phyloP scores from a whole-genome alignment of 768 basidiomycete species.

The Pluteus cervinus region DNA sequence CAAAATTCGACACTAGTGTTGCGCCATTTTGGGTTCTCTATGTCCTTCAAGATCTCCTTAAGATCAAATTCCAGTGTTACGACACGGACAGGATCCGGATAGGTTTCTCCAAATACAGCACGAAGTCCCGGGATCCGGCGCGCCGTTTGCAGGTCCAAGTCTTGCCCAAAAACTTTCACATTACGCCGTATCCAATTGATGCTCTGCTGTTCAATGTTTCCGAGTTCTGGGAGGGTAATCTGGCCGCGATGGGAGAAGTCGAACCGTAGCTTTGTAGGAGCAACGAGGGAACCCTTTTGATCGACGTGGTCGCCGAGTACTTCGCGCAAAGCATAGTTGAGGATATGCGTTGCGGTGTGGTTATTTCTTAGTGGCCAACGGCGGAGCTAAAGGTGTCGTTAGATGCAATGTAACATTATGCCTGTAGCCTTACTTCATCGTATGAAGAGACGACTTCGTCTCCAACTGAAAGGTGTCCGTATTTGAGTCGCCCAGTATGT shows the following conservation, averaged over 20 bases:
- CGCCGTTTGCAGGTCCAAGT: slow-evolving; percentile 71
- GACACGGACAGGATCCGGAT: slow-evolving; percentile 96
- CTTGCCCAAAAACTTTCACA: slow-evolving; percentile 84
- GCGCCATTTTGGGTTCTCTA: slow-evolving; percentile 88
- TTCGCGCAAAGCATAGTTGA: slow-evolving; percentile 91
- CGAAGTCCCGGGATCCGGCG: slow-evolving; percentile 89
- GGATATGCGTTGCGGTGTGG: slow-evolving; percentile 97
- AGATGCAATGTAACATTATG: neutral
- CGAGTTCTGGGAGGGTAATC: slow-evolving; percentile 69
- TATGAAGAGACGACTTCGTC: slow-evolving; percentile 86
- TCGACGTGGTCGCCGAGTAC: slow-evolving; percentile 96
- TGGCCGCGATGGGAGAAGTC: slow-evolving; percentile 97
- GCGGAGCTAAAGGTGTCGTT: slow-evolving; percentile 50
- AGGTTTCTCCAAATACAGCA: slow-evolving; percentile 96
- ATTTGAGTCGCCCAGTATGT: slow-evolving; percentile 87
- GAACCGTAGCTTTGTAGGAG: slow-evolving; percentile 92
- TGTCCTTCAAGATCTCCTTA: slow-evolving; percentile 79
- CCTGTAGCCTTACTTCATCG: slow-evolving; percentile 61
- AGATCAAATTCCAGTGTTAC: slow-evolving; percentile 86
- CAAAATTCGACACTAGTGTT: slow-evolving; percentile 94
- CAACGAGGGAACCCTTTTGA: slow-evolving; percentile 96
- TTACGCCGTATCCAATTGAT: slow-evolving; percentile 88
- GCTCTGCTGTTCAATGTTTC: slow-evolving; percentile 78
- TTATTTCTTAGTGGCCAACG: slow-evolving; percentile 96
- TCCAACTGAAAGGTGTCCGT: slow-evolving; percentile 74